Evolutionary conservation across 176 grass and related monocot species (phyloP), one percentile per base, ranked within the genome.

Genomic region (Raddia guianensis): DNA sequence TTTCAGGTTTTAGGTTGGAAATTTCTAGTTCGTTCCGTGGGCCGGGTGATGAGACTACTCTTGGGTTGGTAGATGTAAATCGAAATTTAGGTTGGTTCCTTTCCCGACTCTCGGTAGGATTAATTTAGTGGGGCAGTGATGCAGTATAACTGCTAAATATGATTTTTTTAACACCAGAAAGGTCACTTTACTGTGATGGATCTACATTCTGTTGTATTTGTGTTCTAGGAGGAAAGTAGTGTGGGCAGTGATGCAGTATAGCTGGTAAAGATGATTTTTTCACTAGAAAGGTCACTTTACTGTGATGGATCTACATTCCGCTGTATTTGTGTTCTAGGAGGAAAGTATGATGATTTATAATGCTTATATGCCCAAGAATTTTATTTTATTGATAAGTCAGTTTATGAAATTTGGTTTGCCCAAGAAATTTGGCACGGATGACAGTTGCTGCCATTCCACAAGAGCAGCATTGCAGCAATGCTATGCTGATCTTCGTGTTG

Each of bases 11-110:
- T 21, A 16, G 37, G 12, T 18, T 57, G 18, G 46, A 21, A 21
- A 68, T 84, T 80, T 33, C 8, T 57, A 49, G 14, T 60, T 70
- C 19, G 62, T 5, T 84, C 12, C 6, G 15, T 68, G 9, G 52
- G 52, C 13, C 6, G 12, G 56, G 32, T 40, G 7, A 21, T 72
- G 27, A 6, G 27, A 66, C 21, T 49, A 49, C 27, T 5, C 3
- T 15, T 61, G 66, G 66, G 37, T 81, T 62, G 70, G 16, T 34
- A 43, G 21, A 7, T 81, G 42, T 44, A 58, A 58, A 9, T 8
- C 47, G 9, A 12, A 70, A 33, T 45, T 15, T 72, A 49, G 54
- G 4, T 37, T 61, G 7, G 66, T 62, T 72, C 42, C 12, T 78
- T 50, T 8, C 42, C n/a, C 12, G 43, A n/a, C n/a, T 13, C 21